phyloP scores from a whole-genome alignment of 148 eudicot species.

The Rheum nobile region DNA sequence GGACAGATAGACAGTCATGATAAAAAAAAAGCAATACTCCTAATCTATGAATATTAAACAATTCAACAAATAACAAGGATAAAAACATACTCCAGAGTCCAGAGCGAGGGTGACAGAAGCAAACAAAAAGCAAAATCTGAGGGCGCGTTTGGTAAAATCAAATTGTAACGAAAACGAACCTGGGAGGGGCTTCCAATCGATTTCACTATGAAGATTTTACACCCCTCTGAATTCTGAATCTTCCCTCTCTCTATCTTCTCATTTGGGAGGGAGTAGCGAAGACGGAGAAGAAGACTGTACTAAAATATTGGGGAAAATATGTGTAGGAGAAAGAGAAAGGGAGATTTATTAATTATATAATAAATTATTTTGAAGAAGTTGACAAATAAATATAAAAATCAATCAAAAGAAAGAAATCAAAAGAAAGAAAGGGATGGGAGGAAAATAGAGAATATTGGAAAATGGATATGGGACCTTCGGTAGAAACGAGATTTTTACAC shows the following conservation, averaged over 20 bases:
- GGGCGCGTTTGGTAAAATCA: neutral
- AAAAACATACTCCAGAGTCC: neutral
- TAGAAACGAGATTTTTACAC: neutral
- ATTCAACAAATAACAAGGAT: neutral
- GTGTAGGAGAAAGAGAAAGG: neutral
- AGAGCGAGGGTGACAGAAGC: neutral
- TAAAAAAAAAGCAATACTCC: conserved; percentile 3
- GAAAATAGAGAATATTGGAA: neutral
- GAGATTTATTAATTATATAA: neutral
- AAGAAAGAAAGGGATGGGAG: neutral
- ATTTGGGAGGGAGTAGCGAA: neutral
- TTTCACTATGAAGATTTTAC: neutral
- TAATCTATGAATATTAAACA: neutral
- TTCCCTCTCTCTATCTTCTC: neutral
- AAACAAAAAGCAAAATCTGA: conserved; percentile 3
- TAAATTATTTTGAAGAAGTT: neutral
- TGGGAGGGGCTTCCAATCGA: neutral
- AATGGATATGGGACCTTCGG: neutral
- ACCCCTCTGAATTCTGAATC: neutral
- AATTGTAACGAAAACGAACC: neutral
- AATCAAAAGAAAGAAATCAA: neutral
- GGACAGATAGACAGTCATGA: conserved; percentile 3
- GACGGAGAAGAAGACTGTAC: neutral
- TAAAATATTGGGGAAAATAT: conserved; percentile 1
- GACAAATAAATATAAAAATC: neutral